phyloP scores from a whole-genome alignment of 345 rosid genomes.

The Acer saccharum region DNA sequence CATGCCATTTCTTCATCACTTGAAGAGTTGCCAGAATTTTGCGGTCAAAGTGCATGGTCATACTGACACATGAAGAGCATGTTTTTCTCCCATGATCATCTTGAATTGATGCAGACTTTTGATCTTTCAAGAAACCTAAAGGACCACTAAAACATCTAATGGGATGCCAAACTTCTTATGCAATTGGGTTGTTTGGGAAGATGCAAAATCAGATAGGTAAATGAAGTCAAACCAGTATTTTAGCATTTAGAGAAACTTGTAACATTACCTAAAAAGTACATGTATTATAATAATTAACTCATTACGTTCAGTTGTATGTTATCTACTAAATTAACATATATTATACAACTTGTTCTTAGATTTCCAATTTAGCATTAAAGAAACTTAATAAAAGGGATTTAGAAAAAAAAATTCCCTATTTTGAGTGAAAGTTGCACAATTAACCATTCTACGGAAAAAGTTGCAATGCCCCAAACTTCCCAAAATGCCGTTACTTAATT shows the following conservation, averaged over 20 bases:
- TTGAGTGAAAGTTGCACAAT: too few species aligned
- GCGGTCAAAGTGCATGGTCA: neutral
- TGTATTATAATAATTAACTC: too few species aligned
- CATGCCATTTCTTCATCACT: conserved; percentile 12
- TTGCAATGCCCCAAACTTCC: too few species aligned
- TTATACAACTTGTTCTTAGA: neutral
- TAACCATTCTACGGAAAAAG: too few species aligned
- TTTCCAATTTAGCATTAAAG: neutral
- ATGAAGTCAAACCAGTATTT: neutral
- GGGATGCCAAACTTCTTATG: neutral
- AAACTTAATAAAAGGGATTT: neutral
- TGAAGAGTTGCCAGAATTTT: neutral
- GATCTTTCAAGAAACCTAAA: neutral
- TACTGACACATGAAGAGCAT: conserved; percentile 7
- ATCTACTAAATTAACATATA: neutral
- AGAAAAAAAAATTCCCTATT: too few species aligned
- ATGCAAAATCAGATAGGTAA: neutral
- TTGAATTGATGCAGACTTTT: conserved; percentile 1
- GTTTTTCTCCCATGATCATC: conserved; percentile 8
- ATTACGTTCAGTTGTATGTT: neutral
- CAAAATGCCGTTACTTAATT: too few species aligned
- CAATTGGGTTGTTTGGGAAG: neutral
- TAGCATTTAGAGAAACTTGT: neutral
- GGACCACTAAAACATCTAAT: neutral
- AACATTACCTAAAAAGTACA: neutral